A percentile compares a stretch with the other conserved stretches of the same genome.
Evolutionary conservation across 2,329 filamentous ascomycete species (phyloP).

Genomic region (Talaromyces pinophilus): DNA sequence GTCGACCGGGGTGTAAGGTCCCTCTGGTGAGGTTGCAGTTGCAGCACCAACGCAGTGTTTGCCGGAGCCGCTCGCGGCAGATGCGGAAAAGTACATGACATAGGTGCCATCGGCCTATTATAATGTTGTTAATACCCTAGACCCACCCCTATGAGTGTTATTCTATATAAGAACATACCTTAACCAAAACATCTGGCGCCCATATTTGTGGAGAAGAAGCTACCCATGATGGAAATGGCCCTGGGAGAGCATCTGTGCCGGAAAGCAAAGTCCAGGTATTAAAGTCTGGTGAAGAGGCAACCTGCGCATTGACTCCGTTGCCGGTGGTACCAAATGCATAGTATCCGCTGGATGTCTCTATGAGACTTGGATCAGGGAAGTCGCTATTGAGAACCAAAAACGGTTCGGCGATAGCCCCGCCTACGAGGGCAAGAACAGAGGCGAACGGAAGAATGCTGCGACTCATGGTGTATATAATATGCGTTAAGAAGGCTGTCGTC

Average conservation of each 20-base stretch:
- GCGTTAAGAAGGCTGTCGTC: neutral
- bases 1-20: conserved; percentile 52
- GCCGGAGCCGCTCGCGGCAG: conserved; percentile 37
- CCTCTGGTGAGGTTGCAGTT: conserved; percentile 46
- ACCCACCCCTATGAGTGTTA: neutral
- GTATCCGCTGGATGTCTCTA: conserved; percentile 52
- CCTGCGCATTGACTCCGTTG: conserved; percentile 54
- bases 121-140: neutral
- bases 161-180: conserved; percentile 32
- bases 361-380: conserved; percentile 58
- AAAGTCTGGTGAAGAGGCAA: conserved; percentile 53
- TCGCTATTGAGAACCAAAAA: conserved; percentile 40
- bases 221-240: conserved; percentile 52
- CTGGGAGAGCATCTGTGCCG: conserved; percentile 54
- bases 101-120: conserved; percentile 46
- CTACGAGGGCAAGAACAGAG: neutral
- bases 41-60: conserved; percentile 61
- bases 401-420: conserved; percentile 24
- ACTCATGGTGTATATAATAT: conserved; percentile 5
- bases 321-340: conserved; percentile 58
- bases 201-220: conserved; percentile 51
- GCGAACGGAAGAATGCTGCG: neutral
- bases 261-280: conserved; percentile 50
- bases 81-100: conserved; percentile 60
- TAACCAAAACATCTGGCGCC: conserved; percentile 59